A percentile compares a stretch with the other conserved stretches of the same genome.
These are phyloP conservation scores for Neurospora sp. DNA, from an alignment of 2,329 filamentous ascomycete genomes.

Conservation along the genomic window DNA sequence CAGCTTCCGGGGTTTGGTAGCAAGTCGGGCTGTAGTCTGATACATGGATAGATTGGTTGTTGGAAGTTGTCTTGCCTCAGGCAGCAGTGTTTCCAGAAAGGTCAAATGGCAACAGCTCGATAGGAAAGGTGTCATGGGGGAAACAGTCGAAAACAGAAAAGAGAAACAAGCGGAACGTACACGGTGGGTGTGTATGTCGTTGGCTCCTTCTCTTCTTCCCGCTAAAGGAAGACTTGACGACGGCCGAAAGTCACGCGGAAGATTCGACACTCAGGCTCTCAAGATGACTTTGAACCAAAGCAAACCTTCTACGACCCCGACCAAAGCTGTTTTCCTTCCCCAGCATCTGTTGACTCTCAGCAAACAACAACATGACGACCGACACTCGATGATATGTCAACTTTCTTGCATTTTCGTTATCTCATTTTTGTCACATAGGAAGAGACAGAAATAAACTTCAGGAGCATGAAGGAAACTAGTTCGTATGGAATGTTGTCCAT, in stretches of 20 bases:
- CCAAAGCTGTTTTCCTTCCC: neutral
- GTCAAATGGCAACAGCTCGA: neutral
- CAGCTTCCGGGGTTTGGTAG: neutral
- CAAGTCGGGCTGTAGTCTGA: neutral
- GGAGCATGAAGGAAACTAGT: neutral
- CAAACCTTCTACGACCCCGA: neutral
- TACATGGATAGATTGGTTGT: neutral
- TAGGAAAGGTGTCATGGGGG: neutral
- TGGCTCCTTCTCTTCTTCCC: neutral
- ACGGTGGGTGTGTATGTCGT: neutral
- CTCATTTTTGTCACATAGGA: neutral
- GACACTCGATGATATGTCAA: neutral
- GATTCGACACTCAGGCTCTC: neutral
- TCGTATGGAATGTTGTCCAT: neutral
- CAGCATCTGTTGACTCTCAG: neutral
- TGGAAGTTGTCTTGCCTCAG: neutral
- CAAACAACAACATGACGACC: neutral
- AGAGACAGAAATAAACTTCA: neutral
- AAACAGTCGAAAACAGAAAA: neutral
- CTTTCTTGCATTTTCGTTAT: neutral
- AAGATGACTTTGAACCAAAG: neutral
- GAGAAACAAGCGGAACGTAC: neutral
- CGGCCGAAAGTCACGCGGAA: neutral
- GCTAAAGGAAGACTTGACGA: neutral
- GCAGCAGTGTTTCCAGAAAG: neutral